Evolutionary conservation across 1,284 basidiomycete species (phyloP).

Genomic region (Rugosomyces carneus): DNA sequence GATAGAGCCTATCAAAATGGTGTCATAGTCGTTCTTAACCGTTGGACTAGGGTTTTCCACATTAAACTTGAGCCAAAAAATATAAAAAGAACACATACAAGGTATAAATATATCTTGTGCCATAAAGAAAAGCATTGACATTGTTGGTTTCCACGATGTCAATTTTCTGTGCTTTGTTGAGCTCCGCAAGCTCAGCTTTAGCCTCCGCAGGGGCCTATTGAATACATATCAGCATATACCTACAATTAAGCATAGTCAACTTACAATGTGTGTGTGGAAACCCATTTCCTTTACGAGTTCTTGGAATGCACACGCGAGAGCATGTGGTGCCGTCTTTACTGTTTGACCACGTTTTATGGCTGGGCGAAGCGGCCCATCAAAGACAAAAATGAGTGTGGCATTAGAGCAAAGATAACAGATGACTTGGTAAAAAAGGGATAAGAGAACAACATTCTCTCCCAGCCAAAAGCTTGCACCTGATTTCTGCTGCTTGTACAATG

Average conservation of each 20-base stretch:
- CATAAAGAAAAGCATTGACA: conserved; percentile 34
- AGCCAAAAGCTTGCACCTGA: too few species aligned
- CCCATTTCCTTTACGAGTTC: conserved; percentile 34
- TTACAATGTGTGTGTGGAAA: conserved; percentile 19
- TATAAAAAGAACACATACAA: conserved; percentile 14
- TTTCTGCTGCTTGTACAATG: background rate
- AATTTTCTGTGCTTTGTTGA: conserved; percentile 41
- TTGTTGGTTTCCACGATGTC: conserved; percentile 56
- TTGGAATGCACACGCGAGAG: conserved; percentile 20
- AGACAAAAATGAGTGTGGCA: conserved; percentile 44
- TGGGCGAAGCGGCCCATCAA: conserved; percentile 52
- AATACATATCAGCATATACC: too few species aligned
- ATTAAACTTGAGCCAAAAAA: too few species aligned
- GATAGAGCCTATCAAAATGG: background rate
- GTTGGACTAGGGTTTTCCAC: too few species aligned
- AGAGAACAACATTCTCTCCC: too few species aligned
- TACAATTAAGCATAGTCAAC: too few species aligned
- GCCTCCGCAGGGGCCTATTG: conserved; percentile 59
- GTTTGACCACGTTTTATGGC: conserved; percentile 37
- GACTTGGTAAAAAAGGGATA: too few species aligned
- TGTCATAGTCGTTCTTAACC: background rate
- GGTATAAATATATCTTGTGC: conserved; percentile 17
- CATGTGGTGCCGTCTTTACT: conserved; percentile 27
- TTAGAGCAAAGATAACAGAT: too few species aligned
- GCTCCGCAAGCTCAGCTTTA: conserved; percentile 52